Percentiles rank a stretch among this genome's conserved stretches.
These are phyloP conservation scores for Penicillium sp. DNA, from an alignment of 2,329 filamentous ascomycete species.

Conservation along the genomic window DNA sequence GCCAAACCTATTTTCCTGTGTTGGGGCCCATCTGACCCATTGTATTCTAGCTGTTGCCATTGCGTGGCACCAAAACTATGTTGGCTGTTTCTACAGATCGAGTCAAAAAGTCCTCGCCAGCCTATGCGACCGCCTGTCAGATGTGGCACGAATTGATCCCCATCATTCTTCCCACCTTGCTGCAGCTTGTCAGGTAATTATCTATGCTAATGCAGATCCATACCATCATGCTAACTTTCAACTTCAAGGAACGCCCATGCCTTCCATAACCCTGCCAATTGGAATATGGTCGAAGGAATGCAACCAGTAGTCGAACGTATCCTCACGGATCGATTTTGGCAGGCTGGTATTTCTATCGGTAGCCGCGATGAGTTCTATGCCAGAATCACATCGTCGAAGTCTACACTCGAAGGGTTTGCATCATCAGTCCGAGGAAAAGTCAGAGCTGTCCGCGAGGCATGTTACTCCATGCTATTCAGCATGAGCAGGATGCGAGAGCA, in stretches of 20 bases:
- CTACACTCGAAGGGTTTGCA: constrained; percentile 86
- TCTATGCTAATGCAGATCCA: background rate
- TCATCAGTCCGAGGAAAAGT: constrained; percentile 89
- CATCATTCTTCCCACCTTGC: constrained; percentile 75
- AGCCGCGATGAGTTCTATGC: constrained; percentile 97
- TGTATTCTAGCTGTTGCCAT: constrained; percentile 61
- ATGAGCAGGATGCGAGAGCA: constrained; percentile 82
- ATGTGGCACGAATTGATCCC: constrained; percentile 87
- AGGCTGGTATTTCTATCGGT: constrained; percentile 92
- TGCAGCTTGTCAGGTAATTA: constrained; percentile 71
- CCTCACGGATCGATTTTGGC: constrained; percentile 94
- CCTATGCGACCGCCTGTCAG: constrained; percentile 71
- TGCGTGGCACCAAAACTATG: constrained; percentile 86
- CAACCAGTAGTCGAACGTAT: constrained; percentile 74
- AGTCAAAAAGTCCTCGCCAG: constrained; percentile 67
- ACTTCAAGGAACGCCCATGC: constrained; percentile 73
- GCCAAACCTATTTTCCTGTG: background rate
- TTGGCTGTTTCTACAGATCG: constrained; percentile 91
- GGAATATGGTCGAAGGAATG: constrained; percentile 75
- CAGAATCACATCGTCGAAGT: constrained; percentile 81
- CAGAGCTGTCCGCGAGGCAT: constrained; percentile 84
- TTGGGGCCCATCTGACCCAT: constrained; percentile 4
- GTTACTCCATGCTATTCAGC: constrained; percentile 91
- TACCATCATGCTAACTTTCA: constrained; percentile 11
- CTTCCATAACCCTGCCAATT: constrained; percentile 82